Conservation (phyloP, 805 yeast genomes). For the Candida dendrica region DNA sequence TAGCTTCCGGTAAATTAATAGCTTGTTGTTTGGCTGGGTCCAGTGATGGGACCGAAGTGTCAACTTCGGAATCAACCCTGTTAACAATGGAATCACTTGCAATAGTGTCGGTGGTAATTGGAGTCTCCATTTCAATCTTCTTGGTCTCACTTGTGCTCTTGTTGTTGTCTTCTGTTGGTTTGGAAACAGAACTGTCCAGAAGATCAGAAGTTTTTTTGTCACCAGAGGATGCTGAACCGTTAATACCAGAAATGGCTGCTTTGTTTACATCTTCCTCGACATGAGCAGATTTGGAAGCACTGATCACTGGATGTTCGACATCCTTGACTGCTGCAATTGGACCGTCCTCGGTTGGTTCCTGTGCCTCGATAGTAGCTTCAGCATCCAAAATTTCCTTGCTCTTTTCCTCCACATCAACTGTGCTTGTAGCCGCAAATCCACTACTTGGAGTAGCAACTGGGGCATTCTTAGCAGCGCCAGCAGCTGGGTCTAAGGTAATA, state of each 20-base stretch:
- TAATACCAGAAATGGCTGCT: no score
- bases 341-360: neutral
- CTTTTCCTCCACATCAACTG: neutral
- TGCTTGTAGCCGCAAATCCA: neutral
- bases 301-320: neutral
- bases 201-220: neutral
- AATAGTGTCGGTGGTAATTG: neutral
- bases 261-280: no score
- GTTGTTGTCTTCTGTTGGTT: conserved; percentile 1
- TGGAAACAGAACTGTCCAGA: neutral
- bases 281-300: no score
- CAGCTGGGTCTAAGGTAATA: neutral
- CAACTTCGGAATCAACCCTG: no score
- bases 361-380: neutral
- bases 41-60: no score
- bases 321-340: neutral
- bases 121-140: no score
- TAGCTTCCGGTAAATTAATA: no score
- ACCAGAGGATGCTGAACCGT: neutral
- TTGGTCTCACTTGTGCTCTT: neutral
- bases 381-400: neutral
- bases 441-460: neutral
- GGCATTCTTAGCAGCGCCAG: no score
- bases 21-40: no score
- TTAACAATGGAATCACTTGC: neutral